These are phyloP conservation scores for Yarrowia alimentaria DNA, from an alignment of 805 yeast genomes.

Conservation along the genomic window DNA sequence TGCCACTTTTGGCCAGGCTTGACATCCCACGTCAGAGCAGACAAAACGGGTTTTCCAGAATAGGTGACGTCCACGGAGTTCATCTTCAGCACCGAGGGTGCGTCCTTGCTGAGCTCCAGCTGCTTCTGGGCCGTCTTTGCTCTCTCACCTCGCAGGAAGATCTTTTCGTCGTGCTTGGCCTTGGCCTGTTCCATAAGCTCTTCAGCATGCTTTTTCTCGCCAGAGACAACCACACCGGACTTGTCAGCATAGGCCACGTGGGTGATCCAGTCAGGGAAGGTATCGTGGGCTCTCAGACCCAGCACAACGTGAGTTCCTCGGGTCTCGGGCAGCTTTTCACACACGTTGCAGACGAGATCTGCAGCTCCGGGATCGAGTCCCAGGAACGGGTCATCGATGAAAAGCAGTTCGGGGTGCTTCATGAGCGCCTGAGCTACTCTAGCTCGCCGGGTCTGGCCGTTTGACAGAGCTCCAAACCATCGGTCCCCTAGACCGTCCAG, in stretches of 20 bases:
- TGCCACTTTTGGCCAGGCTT: slow-evolving; percentile 81
- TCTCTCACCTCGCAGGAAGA: slow-evolving; percentile 1
- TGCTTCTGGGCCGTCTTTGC: slow-evolving; percentile 11
- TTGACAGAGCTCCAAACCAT: slow-evolving; percentile 85
- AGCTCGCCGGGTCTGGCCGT: slow-evolving; percentile 92
- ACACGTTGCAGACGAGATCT: slow-evolving; percentile 53
- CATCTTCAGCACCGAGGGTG: slow-evolving; percentile 50
- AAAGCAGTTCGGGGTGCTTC: slow-evolving; percentile 58
- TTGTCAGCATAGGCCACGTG: slow-evolving; percentile 63
- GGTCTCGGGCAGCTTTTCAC: slow-evolving; percentile 42
- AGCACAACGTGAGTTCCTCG: slow-evolving; percentile 42
- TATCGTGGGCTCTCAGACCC: slow-evolving; percentile 77
- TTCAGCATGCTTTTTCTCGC: slow-evolving; percentile 38
- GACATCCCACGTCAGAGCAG: slow-evolving; percentile 64
- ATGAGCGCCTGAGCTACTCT: slow-evolving; percentile 75
- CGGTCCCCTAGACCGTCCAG: slow-evolving; percentile 58
- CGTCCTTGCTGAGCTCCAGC: background rate
- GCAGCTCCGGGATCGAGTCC: slow-evolving; percentile 84
- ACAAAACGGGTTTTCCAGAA: slow-evolving; percentile 57
- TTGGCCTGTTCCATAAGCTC: slow-evolving; percentile 31
- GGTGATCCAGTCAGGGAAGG: slow-evolving; percentile 74
- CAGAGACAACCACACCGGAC: slow-evolving; percentile 53
- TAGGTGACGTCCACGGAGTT: slow-evolving; percentile 64
- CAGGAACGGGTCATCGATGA: slow-evolving; percentile 88
- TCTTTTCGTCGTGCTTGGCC: slow-evolving; percentile 27